Evolutionary conservation across 1,284 basidiomycete species (phyloP).

Genomic region (Microbotryum silenes-acaulis): DNA sequence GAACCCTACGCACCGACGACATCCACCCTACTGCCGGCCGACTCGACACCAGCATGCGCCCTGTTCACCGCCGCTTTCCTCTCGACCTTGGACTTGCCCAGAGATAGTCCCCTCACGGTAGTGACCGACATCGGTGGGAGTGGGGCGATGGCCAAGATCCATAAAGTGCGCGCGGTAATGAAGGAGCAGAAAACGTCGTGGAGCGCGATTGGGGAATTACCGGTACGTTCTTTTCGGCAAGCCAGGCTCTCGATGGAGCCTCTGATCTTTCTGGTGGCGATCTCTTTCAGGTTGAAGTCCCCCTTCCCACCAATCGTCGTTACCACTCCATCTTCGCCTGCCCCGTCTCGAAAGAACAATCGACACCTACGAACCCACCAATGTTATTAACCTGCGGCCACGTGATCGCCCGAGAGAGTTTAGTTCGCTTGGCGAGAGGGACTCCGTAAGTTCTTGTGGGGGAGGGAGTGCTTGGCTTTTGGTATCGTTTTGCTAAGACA

Average conservation of each 20-base stretch:
- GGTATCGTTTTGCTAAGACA: too few relatives aligned
- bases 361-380: constrained; percentile 85
- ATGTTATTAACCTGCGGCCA: constrained; percentile 98
- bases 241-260: too few relatives aligned
- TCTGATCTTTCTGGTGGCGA: too few relatives aligned
- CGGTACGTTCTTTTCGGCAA: constrained; percentile 32
- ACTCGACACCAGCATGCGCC: too few relatives aligned
- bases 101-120: constrained; percentile 38
- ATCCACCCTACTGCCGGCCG: too few relatives aligned
- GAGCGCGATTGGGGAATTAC: constrained; percentile 43
- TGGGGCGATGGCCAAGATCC: constrained; percentile 42
- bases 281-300: constrained; percentile 74
- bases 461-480: neutral
- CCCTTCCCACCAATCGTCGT: constrained; percentile 62
- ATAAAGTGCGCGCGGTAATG: constrained; percentile 43
- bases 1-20: constrained; percentile 1
- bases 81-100: constrained; percentile 15
- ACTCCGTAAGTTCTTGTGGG: constrained; percentile 57
- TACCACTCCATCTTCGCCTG: constrained; percentile 98
- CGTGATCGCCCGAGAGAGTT: constrained; percentile 79
- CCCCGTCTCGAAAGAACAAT: constrained; percentile 86
- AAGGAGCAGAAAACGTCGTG: constrained; percentile 44
- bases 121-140: constrained; percentile 43
- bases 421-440: constrained; percentile 75
- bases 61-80: constrained; percentile 28